A percentile compares a stretch with the other conserved stretches of the same genome.
These are phyloP conservation scores for Microdochium nivale DNA, from an alignment of 2,329 filamentous ascomycete genomes.

Conservation along the genomic window DNA sequence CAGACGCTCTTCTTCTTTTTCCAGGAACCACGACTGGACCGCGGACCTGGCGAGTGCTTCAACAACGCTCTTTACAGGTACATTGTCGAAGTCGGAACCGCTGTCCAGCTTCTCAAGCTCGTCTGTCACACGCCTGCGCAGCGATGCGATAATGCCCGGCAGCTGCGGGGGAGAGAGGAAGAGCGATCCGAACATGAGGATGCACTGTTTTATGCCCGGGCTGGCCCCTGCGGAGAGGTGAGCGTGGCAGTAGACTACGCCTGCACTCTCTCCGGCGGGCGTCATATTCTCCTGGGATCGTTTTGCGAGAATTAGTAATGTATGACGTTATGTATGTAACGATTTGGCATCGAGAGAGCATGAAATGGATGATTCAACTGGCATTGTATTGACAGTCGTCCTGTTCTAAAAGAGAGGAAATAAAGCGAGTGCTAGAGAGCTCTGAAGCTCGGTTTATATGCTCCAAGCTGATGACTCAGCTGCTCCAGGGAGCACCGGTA, in stretches of 20 bases:
- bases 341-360: too few species aligned
- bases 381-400: too few species aligned
- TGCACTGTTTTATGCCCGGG: constrained; percentile 16
- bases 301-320: neutral
- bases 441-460: too few species aligned
- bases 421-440: too few species aligned
- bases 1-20: too few species aligned
- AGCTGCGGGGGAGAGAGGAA: constrained; percentile 32
- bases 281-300: constrained; percentile 30
- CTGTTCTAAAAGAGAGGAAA: too few species aligned
- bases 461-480: too few species aligned
- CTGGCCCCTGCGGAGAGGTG: constrained; percentile 23
- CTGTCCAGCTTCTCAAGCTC: constrained; percentile 16
- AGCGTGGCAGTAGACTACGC: constrained; percentile 34
- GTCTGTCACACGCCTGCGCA: constrained; percentile 19
- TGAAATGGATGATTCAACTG: too few species aligned
- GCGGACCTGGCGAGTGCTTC: constrained; percentile 24
- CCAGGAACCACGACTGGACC: constrained; percentile 31
- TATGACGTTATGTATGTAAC: too few species aligned
- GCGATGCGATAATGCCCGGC: constrained; percentile 16
- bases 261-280: constrained; percentile 34
- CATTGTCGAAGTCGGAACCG: constrained; percentile 6
- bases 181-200: constrained; percentile 32
- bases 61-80: constrained; percentile 19
- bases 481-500: too few species aligned